Evolutionary conservation across 768 basidiomycete genomes (phyloP), one percentile per base, ranked within the genome.

Genomic region (Butyriboletus loyo): DNA sequence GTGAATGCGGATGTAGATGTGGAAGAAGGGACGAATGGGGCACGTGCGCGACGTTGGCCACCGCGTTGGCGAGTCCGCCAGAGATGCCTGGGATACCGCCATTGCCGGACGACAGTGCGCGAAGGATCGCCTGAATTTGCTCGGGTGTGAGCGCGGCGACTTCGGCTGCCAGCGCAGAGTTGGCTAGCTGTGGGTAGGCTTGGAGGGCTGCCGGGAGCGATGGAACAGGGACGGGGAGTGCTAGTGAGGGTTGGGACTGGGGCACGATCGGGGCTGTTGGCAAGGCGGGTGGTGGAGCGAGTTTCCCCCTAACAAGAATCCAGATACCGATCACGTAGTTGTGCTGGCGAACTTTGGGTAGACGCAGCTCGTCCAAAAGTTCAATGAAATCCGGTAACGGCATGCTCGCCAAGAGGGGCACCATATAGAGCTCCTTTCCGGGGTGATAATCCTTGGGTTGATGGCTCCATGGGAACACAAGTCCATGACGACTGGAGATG

Each of bases 331-430:
- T 73, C 35, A 96, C 76, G 54, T 84, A 84, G 63, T 90, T 82
- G 3, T 72, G 66, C n/a, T 68, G 77, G 27, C 92, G 79, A 10
- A 72, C 64, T 59, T 80, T 82, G 14, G 90, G 88, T 2, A 96
- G 67, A 51, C 75, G 77, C 41, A 92, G 76, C 25, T 88, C 77
- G 58, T 95, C 92, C 42, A 93, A 69, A 2, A 95, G 74, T 60
- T 93, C 90, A 58, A 95, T 78, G 61, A 84, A 95, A 53, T 95
- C 93, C 1, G 93, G 93, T 2, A 94, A 71, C 0, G 84, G 76
- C 45, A 86, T 79, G 27, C 71, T 76, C 22, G 86, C 76, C 21
- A 77, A 73, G 15, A 96, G 70, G 2, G 93, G 93, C 17, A 95
- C 79, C 58, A 95, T 80, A 61, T 96, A 96, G 32, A 95, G 71